These are phyloP conservation scores for Maudiozyma saulgeensis DNA, from an alignment of 805 yeast species.

Conservation along the genomic window DNA sequence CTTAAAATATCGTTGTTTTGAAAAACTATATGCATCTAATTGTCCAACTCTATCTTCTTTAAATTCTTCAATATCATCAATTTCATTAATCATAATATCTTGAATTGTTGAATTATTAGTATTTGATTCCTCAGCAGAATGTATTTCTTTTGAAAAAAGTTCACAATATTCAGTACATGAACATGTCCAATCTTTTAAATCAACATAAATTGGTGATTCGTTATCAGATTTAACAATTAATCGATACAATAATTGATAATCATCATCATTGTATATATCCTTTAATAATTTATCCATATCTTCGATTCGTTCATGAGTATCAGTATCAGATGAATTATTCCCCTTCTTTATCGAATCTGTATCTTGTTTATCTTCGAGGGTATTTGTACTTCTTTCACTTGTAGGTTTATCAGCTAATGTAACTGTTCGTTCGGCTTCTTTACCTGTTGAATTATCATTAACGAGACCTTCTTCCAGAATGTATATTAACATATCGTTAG, in stretches of 20 bases:
- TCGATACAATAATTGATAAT: slow-evolving; percentile 11
- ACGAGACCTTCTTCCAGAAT: slow-evolving; percentile 3
- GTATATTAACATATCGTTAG: slow-evolving; percentile 28
- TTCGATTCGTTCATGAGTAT: not conserved
- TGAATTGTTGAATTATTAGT: not conserved
- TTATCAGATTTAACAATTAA: slow-evolving; percentile 16
- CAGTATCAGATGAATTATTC: not conserved
- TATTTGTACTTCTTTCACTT: not conserved
- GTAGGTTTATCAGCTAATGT: not conserved
- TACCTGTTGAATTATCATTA: not conserved
- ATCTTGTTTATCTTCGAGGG: not conserved
- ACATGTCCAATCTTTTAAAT: slow-evolving; percentile 26
- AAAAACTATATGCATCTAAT: slow-evolving; percentile 20
- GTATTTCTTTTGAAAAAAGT: slow-evolving; percentile 10
- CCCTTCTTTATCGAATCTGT: not conserved
- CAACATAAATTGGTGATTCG: slow-evolving; percentile 22
- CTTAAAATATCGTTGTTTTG: slow-evolving; percentile 19
- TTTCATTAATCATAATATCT: slow-evolving; percentile 8
- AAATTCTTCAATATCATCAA: slow-evolving; percentile 14
- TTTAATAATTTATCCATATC: not conserved
- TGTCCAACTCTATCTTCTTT: slow-evolving; percentile 23
- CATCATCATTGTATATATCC: slow-evolving; percentile 8
- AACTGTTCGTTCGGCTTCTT: not conserved
- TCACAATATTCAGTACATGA: slow-evolving; percentile 26
- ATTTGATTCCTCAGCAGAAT: not conserved